Evolutionary conservation across 345 rosid species (phyloP), one percentile per base, ranked within the genome.

Genomic region (Atalantia buxifolia): DNA sequence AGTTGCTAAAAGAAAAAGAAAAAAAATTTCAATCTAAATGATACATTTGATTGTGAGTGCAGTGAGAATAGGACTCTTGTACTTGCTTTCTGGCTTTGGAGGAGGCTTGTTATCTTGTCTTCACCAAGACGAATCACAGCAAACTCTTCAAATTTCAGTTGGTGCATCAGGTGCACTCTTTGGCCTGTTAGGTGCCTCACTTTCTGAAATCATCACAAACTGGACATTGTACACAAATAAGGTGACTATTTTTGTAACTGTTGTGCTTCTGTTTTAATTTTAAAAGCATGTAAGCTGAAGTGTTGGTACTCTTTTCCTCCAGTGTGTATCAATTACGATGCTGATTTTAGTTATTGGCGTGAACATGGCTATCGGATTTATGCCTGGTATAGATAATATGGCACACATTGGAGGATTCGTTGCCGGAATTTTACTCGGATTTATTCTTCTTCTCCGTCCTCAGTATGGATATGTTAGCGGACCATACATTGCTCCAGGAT

Each of bases 111-210:
- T 88, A 81, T 94, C 99, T 53, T 81, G 92, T 78, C 80, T 94
- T 66, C 73, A 77, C 75, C 25, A 81, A 74, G 80, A 67, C 48
- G 71, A 64, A 0, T 25, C 56, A 21, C 79, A 69, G 56, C 8
- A 4, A 40, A 42, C 63, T 30, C 22, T 53, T 53, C 74, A 77
- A 18, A 84, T 97, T 77, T 94, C 99, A 0, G 98, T 97, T 0
- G 98, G 99, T 68, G 99, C 99, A 64, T 94, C 99, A 0, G 98
- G 99, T 4, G 98, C 99, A 6, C 88, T 97, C 66, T 97, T 97
- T 35, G 98, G 99, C 31, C 86, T 97, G 81, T 85, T 97, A 18
- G 99, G 99, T 55, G 92, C 97, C 12, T 93, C 92, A 92, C 88
- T 97, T 63, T 92, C 99, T 2, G 98, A 97, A 85, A 92, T 97